Conservation (phyloP, 2,329 filamentous ascomycete species). For the Tetracladium maxilliforme region DNA sequence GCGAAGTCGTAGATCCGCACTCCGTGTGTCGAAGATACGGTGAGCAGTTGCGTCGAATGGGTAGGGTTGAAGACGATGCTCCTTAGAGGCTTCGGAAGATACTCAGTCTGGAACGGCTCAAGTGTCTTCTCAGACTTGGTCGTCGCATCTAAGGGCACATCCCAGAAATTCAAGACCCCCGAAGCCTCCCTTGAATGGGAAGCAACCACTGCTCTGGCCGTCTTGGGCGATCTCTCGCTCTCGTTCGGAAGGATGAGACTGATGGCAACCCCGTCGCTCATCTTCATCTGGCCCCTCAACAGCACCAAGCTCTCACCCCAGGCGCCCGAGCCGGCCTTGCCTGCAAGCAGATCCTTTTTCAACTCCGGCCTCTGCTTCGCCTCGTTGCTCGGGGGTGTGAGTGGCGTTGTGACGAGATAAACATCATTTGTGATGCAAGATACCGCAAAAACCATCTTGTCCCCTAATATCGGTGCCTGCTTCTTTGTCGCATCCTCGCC, state of each 20-base stretch:
- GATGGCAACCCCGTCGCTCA: conserved; percentile 40
- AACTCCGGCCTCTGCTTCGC: conserved; percentile 41
- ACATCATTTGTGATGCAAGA: conserved; percentile 41
- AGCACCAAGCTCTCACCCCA: conserved; percentile 46
- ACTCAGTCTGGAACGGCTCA: conserved; percentile 45
- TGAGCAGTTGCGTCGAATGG: conserved; percentile 40
- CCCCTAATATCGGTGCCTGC: conserved; percentile 29
- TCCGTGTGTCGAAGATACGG: conserved; percentile 37
- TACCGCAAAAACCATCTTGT: conserved; percentile 45
- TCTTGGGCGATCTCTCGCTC: conserved; percentile 15
- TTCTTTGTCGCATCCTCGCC: conserved; percentile 32
- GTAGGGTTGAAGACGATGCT: conserved; percentile 46
- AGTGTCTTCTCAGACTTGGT: conserved; percentile 15
- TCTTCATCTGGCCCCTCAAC: conserved; percentile 35
- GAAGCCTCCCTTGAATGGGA: conserved; percentile 44
- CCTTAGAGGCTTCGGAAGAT: conserved; percentile 35
- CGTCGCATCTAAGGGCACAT: conserved; percentile 25
- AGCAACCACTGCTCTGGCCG: conserved; percentile 28
- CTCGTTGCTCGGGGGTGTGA: conserved; percentile 44
- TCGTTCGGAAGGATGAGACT: conserved; percentile 20
- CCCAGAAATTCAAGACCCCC: conserved; percentile 42
- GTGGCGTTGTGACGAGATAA: conserved; percentile 41
- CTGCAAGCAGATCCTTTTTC: conserved; percentile 31
- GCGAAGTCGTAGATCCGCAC: conserved; percentile 49
- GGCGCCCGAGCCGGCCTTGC: conserved; percentile 40